Base-by-base conservation (phyloP, 805 yeast genomes). In the Kodamaea nitidulidarum region DNA sequence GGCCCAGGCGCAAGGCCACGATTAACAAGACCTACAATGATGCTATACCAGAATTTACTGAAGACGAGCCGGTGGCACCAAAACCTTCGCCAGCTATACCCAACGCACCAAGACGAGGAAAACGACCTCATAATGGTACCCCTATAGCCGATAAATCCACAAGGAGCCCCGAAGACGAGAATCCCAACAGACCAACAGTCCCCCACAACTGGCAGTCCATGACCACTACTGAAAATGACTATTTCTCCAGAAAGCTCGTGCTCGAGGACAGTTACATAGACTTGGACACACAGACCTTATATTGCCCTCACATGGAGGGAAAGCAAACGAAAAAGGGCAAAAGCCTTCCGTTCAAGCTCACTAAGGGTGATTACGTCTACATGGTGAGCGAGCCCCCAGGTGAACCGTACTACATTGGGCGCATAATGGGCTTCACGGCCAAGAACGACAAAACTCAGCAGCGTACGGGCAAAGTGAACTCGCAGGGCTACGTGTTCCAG, bases 361-460 rank as follows among this genome's bases (percentile, higher is more conserved):
- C 45, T 4, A 76, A 75, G 44, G 78, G 77, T 38, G 95, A 88
- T 41, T 78, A 71, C 43, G 81, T 88, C 7, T 88, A 84, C 56
- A 79, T 90, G 80, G 73, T 90, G 9, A 79, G 93, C 46, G 96
- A 88, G 58, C 96, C 96, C 1, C 88, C 96, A 0, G 93, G 95
- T 2, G 96, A 88, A 51, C 97, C 98, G 0, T 93, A 84, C 65
- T 86, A 88, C 52, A 75, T 93, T 32, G 98, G 95, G 1, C 70
- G 91, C 30, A 72, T 91, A 28, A 75, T 86, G 70, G 93, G 90
- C 11, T 87, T 88, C 48, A 60, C 51, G 33, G 14, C 30, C 18
- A 36, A 31, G 21, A 26, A 28, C 8, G 39, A 36, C 3, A 28
- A 18, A 17, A 12, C 10, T 12, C 25, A 12, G 25, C 28, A 26